Evolutionary conservation across 2,329 filamentous ascomycete species (phyloP).

Genomic region (Fusarium zealandicum): DNA sequence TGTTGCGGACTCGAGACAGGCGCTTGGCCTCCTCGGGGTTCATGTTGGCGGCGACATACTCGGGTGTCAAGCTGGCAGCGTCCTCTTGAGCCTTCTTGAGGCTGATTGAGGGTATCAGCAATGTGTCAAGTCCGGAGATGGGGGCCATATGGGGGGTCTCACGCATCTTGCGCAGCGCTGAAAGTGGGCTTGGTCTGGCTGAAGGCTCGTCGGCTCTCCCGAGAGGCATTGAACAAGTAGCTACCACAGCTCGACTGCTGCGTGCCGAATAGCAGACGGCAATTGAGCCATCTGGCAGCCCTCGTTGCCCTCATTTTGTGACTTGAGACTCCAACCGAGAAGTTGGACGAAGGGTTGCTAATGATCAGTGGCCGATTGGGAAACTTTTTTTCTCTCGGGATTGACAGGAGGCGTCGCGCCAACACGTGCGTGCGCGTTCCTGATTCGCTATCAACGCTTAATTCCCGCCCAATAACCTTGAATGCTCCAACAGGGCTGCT

Average conservation of each 20-base stretch:
- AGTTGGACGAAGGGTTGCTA: slow-evolving; percentile 40
- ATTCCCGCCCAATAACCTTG: slow-evolving; percentile 23
- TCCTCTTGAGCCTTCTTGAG: slow-evolving; percentile 63
- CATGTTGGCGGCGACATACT: slow-evolving; percentile 78
- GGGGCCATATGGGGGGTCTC: slow-evolving; percentile 27
- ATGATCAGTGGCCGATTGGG: slow-evolving; percentile 36
- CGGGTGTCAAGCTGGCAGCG: slow-evolving; percentile 59
- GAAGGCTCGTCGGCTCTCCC: slow-evolving; percentile 44
- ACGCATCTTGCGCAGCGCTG: slow-evolving; percentile 54
- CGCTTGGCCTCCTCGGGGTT: slow-evolving; percentile 79
- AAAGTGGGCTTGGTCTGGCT: slow-evolving; percentile 44
- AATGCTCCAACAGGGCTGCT: slow-evolving; percentile 7
- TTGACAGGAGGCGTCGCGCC: slow-evolving; percentile 35
- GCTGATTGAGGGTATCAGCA: slow-evolving; percentile 37
- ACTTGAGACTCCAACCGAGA: slow-evolving; percentile 35
- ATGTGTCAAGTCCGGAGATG: background rate
- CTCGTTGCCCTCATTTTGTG: slow-evolving; percentile 51
- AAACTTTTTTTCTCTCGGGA: slow-evolving; percentile 44
- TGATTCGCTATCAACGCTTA: slow-evolving; percentile 28
- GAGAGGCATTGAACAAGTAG: slow-evolving; percentile 41
- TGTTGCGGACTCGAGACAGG: slow-evolving; percentile 86
- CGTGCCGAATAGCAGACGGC: slow-evolving; percentile 46
- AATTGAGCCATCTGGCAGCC: slow-evolving; percentile 52
- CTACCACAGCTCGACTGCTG: slow-evolving; percentile 39
- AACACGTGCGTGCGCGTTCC: slow-evolving; percentile 30